phyloP scores from a whole-genome alignment of 1,139 yeast species.

The Kodamaea ohmeri region DNA sequence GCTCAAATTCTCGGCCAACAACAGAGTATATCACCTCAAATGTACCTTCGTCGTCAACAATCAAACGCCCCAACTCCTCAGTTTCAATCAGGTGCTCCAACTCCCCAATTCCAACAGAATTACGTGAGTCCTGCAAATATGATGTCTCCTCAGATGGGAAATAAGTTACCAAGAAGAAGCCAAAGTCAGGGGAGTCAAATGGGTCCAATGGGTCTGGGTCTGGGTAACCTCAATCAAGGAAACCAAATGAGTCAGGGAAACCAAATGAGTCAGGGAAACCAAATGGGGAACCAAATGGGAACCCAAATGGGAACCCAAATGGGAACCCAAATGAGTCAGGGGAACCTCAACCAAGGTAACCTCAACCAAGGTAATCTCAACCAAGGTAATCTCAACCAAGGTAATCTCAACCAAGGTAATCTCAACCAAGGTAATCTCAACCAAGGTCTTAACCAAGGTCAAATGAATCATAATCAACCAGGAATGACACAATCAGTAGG shows the following conservation, averaged over 20 bases:
- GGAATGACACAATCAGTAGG: too few relatives aligned
- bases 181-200: conserved; percentile 1
- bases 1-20: conserved; percentile 16
- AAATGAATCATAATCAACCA: not conserved
- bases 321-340: not conserved
- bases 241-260: conserved; percentile 2
- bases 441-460: not conserved
- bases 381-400: not conserved
- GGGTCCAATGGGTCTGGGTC: not conserved
- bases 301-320: not conserved
- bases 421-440: not conserved
- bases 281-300: not conserved
- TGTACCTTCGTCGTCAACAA: conserved; percentile 15
- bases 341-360: not conserved
- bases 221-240: too few relatives aligned
- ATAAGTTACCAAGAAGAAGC: conserved; percentile 6
- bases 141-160: conserved; percentile 17
- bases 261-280: not conserved
- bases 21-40: conserved; percentile 13
- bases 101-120: conserved; percentile 11
- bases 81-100: conserved; percentile 10
- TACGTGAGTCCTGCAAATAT: conserved; percentile 17
- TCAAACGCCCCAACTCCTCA: conserved; percentile 8
- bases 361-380: not conserved
- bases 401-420: not conserved